These are phyloP conservation scores for Diaporthe sp. DNA, from an alignment of 2,329 filamentous ascomycete species.

Conservation along the genomic window DNA sequence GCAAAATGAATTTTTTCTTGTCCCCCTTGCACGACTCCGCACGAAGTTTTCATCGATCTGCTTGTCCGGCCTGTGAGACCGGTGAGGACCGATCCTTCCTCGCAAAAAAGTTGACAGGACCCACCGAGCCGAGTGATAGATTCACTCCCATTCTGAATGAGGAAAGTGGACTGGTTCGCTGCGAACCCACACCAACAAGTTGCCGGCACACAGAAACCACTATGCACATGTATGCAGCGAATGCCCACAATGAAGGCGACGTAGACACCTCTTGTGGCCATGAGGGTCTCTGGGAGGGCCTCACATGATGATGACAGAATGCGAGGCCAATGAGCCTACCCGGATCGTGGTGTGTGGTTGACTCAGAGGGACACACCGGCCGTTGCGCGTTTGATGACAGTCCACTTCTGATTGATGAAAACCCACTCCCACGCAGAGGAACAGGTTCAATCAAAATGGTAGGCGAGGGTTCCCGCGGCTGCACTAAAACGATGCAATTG, in stretches of 20 bases:
- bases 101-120: conserved; percentile 34
- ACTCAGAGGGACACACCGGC: conserved; percentile 29
- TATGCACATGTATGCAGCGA: conserved; percentile 10
- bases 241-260: conserved; percentile 26
- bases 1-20: conserved; percentile 29
- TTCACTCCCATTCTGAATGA: conserved; percentile 36
- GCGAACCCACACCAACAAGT: conserved; percentile 35
- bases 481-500: conserved; percentile 34
- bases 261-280: conserved; percentile 7
- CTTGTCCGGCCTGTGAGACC: conserved; percentile 36
- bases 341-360: conserved; percentile 42
- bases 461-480: conserved; percentile 30
- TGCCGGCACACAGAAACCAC: conserved; percentile 4
- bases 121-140: conserved; percentile 39
- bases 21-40: conserved; percentile 36
- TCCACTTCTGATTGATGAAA: conserved; percentile 37
- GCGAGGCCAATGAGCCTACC: conserved; percentile 42
- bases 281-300: conserved; percentile 22
- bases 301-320: conserved; percentile 47
- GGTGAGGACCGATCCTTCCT: conserved; percentile 36
- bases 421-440: conserved; percentile 33
- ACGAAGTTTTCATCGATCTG: conserved; percentile 35
- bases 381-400: conserved; percentile 34
- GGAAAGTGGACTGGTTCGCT: conserved; percentile 36
- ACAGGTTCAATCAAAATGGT: conserved; percentile 35